Evolutionary conservation across 306 rosid species (phyloP), one percentile per base, ranked within the genome.

Genomic region (Prunus salicina): DNA sequence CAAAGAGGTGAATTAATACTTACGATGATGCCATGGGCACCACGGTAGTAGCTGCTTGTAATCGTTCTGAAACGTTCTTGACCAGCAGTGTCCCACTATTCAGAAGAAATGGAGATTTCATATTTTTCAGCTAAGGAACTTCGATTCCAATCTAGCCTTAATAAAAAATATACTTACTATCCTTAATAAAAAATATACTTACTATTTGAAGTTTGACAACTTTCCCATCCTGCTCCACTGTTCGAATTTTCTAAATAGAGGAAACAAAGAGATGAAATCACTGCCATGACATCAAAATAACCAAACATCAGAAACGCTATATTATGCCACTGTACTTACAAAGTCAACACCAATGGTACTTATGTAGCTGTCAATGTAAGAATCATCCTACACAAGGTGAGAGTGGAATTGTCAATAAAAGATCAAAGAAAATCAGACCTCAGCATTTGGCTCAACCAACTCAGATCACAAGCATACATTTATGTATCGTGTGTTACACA

Each of bases 291-390:
- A 57, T 41, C 49, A 57, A 25, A 71, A 45, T 51, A 69, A 56
- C 65, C 74, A 67, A 25, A 69, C 32, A 74, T 25, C 74, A 43
- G 7, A 20, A 82, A 65, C 41, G 49, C 68, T 8, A 5, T 75
- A 80, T 71, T 32, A 27, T 12, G 24, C 9, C 71, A 22, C 18
- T 28, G 14, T 70, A 80, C 96, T 88, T 85, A 90, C 96, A 83
- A 90, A 90, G 78, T 88, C 96, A 76, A 90, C 96, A 76, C 96
- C 96, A 72, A 90, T 90, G 73, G 96, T 90, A 85, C 96, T 90
- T 83, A 88, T 90, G 82, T 90, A 90, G 90, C 96, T 90, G 80
- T 90, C 96, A 67, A 90, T 86, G 81, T 90, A 90, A 64, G 96
- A 90, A 87, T 90, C 96, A 69, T 90, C 96, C 96, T 90, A 75